phyloP scores from a whole-genome alignment of 441 rosid species.

The Croton setiger region DNA sequence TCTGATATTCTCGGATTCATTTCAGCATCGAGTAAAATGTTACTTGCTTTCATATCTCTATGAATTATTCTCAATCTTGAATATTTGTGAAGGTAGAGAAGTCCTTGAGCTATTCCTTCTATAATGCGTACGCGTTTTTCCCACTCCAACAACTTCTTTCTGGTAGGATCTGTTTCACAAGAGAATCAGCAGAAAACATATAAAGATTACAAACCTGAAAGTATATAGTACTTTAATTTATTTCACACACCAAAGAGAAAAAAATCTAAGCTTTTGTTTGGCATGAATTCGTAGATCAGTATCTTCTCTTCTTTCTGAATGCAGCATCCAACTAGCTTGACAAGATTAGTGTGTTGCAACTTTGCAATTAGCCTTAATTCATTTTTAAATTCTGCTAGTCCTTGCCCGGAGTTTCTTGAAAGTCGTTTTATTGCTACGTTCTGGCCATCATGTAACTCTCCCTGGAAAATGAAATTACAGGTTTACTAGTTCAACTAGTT shows the following conservation, averaged over 20 bases:
- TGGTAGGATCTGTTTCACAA: background rate
- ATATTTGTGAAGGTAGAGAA: conserved; percentile 29
- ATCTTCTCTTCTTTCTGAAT: conserved; percentile 22
- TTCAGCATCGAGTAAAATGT: too few relatives aligned
- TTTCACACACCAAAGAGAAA: conserved; percentile 17
- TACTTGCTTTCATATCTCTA: conserved; percentile 25
- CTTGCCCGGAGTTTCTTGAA: conserved; percentile 23
- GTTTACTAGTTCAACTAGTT: background rate
- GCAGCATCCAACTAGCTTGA: conserved; percentile 26
- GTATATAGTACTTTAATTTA: background rate
- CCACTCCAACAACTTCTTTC: conserved; percentile 17
- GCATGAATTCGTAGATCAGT: conserved; percentile 22
- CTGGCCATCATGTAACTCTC: conserved; percentile 21
- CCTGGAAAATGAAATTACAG: conserved; percentile 15
- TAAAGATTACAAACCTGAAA: background rate
- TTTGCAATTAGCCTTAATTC: conserved; percentile 15
- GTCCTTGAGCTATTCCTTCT: conserved; percentile 28
- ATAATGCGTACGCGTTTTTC: conserved; percentile 14
- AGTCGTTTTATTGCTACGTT: conserved; percentile 31
- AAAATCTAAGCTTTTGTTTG: too few relatives aligned
- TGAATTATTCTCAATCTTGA: conserved; percentile 27
- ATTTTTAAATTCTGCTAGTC: conserved; percentile 27
- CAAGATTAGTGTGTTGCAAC: conserved; percentile 30
- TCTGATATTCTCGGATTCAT: conserved; percentile 19
- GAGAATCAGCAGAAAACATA: background rate